Percentiles rank a stretch among this genome's conserved stretches.
Evolutionary conservation across 73 alveolate genomes (phyloP).

Genomic region (Breviolum minutum): DNA sequence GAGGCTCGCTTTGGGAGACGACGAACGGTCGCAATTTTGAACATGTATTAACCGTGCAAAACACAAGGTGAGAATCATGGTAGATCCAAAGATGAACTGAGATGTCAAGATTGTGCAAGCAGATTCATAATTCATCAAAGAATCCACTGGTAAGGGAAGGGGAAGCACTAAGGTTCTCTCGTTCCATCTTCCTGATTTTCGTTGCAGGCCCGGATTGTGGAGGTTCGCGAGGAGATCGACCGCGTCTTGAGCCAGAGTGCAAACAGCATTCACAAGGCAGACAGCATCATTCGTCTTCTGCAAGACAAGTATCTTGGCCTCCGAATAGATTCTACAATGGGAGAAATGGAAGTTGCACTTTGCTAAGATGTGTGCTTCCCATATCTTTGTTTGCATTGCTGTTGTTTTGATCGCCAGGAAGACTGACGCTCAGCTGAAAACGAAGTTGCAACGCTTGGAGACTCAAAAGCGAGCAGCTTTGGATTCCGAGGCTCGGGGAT

Average conservation of each 20-base stretch:
- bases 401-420: not conserved
- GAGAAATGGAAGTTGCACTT: not conserved
- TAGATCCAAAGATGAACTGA: too few species aligned
- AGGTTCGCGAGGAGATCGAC: constrained; percentile 76
- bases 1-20: not conserved
- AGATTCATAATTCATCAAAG: too few species aligned
- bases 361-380: not conserved
- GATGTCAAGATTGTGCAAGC: too few species aligned
- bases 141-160: not conserved
- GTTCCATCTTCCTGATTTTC: not conserved
- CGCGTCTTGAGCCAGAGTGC: constrained; percentile 29
- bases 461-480: constrained; percentile 78
- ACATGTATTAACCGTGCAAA: too few species aligned
- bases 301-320: constrained; percentile 48
- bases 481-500: constrained; percentile 65
- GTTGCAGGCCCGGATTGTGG: constrained; percentile 68
- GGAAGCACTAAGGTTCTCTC: not conserved
- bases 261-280: constrained; percentile 32
- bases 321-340: not conserved
- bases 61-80: too few species aligned
- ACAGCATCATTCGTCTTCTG: constrained; percentile 50
- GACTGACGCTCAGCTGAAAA: constrained; percentile 40
- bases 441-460: constrained; percentile 65
- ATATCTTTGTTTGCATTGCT: not conserved
- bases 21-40: too few species aligned